Evolutionary conservation across 371 early-diverging fungal genomes (phyloP).

Genomic region (Actinomucor elegans): DNA sequence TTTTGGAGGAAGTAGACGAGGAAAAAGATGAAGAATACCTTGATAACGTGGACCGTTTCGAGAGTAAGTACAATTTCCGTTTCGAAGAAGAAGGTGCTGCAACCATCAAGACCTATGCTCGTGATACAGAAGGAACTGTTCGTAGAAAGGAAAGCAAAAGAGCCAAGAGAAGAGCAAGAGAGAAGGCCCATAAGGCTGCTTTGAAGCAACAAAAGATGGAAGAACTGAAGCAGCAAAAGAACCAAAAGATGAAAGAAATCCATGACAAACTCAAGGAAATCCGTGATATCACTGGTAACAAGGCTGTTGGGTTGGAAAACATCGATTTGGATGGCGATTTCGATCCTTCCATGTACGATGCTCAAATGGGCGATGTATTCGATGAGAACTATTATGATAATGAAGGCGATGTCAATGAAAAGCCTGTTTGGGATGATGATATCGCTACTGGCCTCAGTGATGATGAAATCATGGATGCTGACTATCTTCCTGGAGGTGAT

Average conservation of each 20-base stretch:
- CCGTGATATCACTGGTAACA: slow-evolving; percentile 82
- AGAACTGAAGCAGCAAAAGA: slow-evolving; percentile 88
- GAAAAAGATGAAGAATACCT: slow-evolving; percentile 64
- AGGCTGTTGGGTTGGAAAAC: slow-evolving; percentile 68
- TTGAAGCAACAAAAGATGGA: slow-evolving; percentile 70
- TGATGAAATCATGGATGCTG: slow-evolving; percentile 87
- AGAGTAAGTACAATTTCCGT: slow-evolving; percentile 89
- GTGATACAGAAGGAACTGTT: slow-evolving; percentile 73
- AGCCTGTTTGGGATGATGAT: slow-evolving; percentile 79
- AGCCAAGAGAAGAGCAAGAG: slow-evolving; percentile 64
- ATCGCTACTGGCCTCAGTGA: slow-evolving; percentile 42
- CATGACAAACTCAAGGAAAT: slow-evolving; percentile 76
- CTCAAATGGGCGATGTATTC: slow-evolving; percentile 80
- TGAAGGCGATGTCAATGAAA: slow-evolving; percentile 50
- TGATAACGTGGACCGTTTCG: slow-evolving; percentile 85
- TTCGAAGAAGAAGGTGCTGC: slow-evolving; percentile 83
- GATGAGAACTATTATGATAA: slow-evolving; percentile 67
- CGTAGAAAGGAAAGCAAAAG: slow-evolving; percentile 78
- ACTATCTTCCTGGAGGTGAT: slow-evolving; percentile 77
- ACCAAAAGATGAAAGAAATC: slow-evolving; percentile 84
- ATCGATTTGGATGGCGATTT: slow-evolving; percentile 89
- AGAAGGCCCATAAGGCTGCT: slow-evolving; percentile 69
- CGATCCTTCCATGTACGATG: slow-evolving; percentile 82
- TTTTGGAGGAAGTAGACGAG: slow-evolving; percentile 41
- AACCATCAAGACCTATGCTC: slow-evolving; percentile 72